phyloP scores from a whole-genome alignment of 805 yeast species.

The Yamadazyma paraphyllophila region DNA sequence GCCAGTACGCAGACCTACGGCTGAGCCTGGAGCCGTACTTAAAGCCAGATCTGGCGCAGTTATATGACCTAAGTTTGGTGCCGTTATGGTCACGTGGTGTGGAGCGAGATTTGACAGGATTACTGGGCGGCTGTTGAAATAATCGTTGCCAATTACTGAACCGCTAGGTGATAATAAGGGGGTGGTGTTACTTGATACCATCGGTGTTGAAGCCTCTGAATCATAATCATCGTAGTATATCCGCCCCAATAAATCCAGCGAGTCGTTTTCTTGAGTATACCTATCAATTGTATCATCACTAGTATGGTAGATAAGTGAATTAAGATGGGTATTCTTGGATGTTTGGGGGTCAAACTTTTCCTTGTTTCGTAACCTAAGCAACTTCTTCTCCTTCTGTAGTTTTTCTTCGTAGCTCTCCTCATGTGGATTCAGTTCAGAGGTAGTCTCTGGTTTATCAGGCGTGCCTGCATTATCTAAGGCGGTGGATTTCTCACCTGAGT shows the following conservation, averaged over 20 bases:
- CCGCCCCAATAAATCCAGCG: slow-evolving; percentile 41
- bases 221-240: slow-evolving; percentile 44
- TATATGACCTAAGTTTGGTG: slow-evolving; percentile 1
- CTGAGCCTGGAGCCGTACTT: slow-evolving; percentile 3
- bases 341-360: slow-evolving; percentile 26
- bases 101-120: background rate
- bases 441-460: too few species aligned
- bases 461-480: background rate
- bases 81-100: background rate
- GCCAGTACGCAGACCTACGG: slow-evolving; percentile 2
- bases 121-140: slow-evolving; percentile 11
- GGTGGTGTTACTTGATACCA: slow-evolving; percentile 16
- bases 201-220: slow-evolving; percentile 25
- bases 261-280: slow-evolving; percentile 35
- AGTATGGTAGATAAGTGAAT: slow-evolving; percentile 39
- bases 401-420: background rate
- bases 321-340: slow-evolving; percentile 34
- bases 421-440: background rate
- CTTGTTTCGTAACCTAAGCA: slow-evolving; percentile 9
- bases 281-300: slow-evolving; percentile 37
- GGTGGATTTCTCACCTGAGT: background rate
- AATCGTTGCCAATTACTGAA: slow-evolving; percentile 11
- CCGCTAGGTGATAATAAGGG: slow-evolving; percentile 18
- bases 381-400: slow-evolving; percentile 11
- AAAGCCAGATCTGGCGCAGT: slow-evolving; percentile 1